Conservation (phyloP, 2,329 filamentous ascomycete species). For the Lasiodiplodia citricola region DNA sequence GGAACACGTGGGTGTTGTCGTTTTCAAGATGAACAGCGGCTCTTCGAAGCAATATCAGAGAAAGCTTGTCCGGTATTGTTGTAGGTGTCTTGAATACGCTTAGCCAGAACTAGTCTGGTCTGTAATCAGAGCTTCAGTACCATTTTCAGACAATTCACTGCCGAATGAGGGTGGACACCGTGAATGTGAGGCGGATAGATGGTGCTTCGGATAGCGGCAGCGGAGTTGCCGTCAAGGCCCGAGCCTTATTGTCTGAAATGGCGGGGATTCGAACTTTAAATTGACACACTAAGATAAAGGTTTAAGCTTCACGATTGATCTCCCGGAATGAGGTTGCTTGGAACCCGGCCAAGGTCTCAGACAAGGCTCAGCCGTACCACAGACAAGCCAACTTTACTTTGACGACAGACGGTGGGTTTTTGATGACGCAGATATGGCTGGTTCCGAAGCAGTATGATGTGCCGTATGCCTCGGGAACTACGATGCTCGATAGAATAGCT, state of each 20-base stretch:
- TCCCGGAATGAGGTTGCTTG: neutral
- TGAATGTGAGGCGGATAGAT: neutral
- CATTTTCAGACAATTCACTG: neutral
- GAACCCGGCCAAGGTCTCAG: slow-evolving; percentile 4
- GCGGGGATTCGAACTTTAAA: neutral
- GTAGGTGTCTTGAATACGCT: neutral
- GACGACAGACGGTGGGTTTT: neutral
- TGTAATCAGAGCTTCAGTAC: neutral
- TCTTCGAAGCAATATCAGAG: neutral
- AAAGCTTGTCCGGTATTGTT: neutral
- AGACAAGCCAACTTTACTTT: slow-evolving; percentile 1
- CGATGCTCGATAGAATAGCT: neutral
- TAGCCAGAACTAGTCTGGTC: neutral
- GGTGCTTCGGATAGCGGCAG: neutral
- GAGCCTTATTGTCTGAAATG: neutral
- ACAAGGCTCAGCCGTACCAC: neutral
- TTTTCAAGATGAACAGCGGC: neutral
- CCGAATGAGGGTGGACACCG: neutral
- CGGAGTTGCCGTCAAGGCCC: neutral
- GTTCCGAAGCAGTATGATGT: neutral
- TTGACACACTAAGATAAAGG: neutral
- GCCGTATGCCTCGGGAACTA: neutral
- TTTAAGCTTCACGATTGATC: neutral
- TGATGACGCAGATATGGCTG: neutral
- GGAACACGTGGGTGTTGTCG: neutral